Percentiles rank a stretch among this genome's conserved stretches.
These are phyloP conservation scores for Aegilops tauschii DNA, from an alignment of 176 grass and related monocot species.

Conservation along the genomic window DNA sequence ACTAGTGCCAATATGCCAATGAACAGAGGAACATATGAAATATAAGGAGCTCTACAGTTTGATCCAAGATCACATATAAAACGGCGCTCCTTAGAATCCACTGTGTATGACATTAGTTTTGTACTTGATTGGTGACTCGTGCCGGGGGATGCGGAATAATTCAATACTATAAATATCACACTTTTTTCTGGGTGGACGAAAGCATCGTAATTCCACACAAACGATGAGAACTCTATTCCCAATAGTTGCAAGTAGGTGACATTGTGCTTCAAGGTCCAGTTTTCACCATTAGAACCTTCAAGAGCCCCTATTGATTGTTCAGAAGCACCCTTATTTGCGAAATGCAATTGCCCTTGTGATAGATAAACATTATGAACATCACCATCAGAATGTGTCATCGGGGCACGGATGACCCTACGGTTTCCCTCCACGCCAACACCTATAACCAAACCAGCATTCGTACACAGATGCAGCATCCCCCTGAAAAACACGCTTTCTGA, in stretches of 20 bases:
- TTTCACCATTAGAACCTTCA: background rate
- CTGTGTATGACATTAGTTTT: background rate
- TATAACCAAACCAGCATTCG: background rate
- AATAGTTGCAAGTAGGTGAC: background rate
- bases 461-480: background rate
- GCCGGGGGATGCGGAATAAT: background rate
- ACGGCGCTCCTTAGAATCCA: background rate
- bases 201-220: background rate
- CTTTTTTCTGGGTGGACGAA: background rate
- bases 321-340: background rate
- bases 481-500: background rate
- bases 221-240: background rate
- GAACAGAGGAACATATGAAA: background rate
- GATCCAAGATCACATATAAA: background rate
- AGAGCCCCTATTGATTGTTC: background rate
- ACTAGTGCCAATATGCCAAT: background rate
- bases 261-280: background rate
- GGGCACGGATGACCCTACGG: background rate
- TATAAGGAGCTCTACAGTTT: background rate
- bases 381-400: background rate
- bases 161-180: background rate
- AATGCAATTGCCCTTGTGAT: background rate
- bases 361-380: background rate
- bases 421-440: background rate
- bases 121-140: background rate